Conservation (phyloP, 2,329 filamentous ascomycete genomes). For the Hysterium pulicare region DNA sequence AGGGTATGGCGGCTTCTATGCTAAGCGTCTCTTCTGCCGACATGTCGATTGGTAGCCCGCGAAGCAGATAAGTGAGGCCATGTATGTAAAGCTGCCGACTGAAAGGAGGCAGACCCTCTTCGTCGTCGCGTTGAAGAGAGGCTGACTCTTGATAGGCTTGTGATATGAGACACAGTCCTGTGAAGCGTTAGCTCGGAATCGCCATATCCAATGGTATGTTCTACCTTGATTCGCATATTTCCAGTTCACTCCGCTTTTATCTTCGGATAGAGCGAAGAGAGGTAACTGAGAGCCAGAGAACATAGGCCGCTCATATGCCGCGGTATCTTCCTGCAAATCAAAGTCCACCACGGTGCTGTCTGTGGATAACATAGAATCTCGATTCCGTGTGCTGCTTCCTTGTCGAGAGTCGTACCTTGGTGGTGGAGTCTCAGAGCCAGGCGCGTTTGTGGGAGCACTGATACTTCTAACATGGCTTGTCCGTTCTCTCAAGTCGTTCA, state of each 20-base stretch:
- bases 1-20: constrained; percentile 52
- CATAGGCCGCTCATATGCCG: constrained; percentile 18
- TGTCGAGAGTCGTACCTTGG: constrained; percentile 31
- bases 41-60: constrained; percentile 58
- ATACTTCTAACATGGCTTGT: constrained; percentile 14
- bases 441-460: constrained; percentile 15
- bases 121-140: constrained; percentile 19
- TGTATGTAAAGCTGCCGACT: constrained; percentile 63
- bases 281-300: constrained; percentile 21
- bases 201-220: background rate
- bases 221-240: constrained; percentile 51
- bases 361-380: constrained; percentile 12
- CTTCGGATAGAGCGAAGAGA: constrained; percentile 22
- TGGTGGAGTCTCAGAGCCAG: constrained; percentile 34
- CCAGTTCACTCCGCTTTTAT: constrained; percentile 46
- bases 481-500: constrained; percentile 24
- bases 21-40: constrained; percentile 53
- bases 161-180: constrained; percentile 48
- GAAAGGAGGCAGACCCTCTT: constrained; percentile 42
- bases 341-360: constrained; percentile 21
- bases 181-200: constrained; percentile 5
- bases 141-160: constrained; percentile 47
- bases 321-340: constrained; percentile 15
- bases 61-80: constrained; percentile 61
- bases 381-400: constrained; percentile 17